Base-by-base conservation (phyloP, 129 eudicot species). In the Artemisia tridentata region DNA sequence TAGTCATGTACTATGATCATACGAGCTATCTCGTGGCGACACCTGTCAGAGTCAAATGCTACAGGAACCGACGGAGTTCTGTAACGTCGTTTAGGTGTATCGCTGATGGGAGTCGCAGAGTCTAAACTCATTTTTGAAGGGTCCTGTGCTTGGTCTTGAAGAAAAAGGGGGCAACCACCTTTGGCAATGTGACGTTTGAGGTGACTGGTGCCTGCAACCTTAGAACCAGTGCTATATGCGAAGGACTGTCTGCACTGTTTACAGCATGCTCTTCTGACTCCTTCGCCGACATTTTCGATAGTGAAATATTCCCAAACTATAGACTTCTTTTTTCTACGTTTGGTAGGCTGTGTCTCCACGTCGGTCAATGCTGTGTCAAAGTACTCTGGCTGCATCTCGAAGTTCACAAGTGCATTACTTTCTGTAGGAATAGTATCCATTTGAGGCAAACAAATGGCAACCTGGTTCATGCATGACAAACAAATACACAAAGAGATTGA, bases 121-220 rank as follows among this genome's bases (percentile, higher is more conserved):
- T 48, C n/a, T 23, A 68, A 15, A 10, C 46, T 19, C 23, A 71
- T 72, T 78, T 84, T 86, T 13, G 90, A 38, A 23, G 75, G 80
- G n/a, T n/a, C n/a, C n/a, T n/a, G 82, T 69, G 82, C 88, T 10
- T 64, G 89, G 48, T 87, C 86, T 46, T 90, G 90, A 11, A 87
- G 86, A 29, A 84, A 79, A 3, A 85, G 85, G 0, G 92, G 92
- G 75, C 98, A 92, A 12, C 95, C 80, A 7, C 98, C 98, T 72
- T 87, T 92, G 19, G 92, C 97, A 11, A 93, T 93, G 75, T 93
- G 98, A 55, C 98, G 95, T 65, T 89, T 93, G 69, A 93, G 92
- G 78, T 93, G 98, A 53, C 98, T 93, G n/a, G 98, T 93, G 45
- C 98, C 98, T 3, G 97, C 95, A 31, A 89, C 98, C 74, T 93